Percentiles rank a stretch among this genome's conserved stretches.
phyloP scores from a whole-genome alignment of 768 basidiomycete genomes.

The Mycena indigotica region DNA sequence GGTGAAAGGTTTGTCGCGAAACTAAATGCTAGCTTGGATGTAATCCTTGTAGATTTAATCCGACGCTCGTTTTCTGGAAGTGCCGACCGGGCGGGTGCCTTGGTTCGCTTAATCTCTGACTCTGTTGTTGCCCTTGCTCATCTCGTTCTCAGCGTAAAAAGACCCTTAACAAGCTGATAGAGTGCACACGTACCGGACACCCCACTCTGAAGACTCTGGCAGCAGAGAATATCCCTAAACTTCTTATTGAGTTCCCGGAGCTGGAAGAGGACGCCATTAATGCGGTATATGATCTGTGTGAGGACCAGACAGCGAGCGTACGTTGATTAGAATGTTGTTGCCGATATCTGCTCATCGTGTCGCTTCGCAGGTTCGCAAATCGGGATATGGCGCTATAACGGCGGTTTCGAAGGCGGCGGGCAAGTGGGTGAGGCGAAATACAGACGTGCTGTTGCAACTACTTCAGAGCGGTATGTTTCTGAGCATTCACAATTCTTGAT shows the following conservation, averaged over 20 bases:
- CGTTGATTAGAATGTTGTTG: too few relatives aligned
- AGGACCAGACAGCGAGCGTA: slow-evolving; percentile 62
- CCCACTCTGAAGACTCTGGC: slow-evolving; percentile 56
- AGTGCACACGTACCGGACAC: slow-evolving; percentile 50
- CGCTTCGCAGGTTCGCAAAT: slow-evolving; percentile 59
- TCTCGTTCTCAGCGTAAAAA: slow-evolving; percentile 46
- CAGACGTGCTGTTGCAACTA: slow-evolving; percentile 74
- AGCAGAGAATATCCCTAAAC: slow-evolving; percentile 55
- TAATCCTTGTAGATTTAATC: not conserved
- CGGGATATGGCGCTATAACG: slow-evolving; percentile 66
- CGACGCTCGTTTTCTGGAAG: not conserved
- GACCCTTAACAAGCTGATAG: slow-evolving; percentile 55
- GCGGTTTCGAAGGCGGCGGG: slow-evolving; percentile 45
- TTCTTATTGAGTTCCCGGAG: slow-evolving; percentile 69
- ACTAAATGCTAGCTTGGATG: not conserved
- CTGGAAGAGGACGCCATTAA: slow-evolving; percentile 76
- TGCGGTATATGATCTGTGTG: slow-evolving; percentile 77
- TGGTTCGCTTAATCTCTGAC: too few relatives aligned
- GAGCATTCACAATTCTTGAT: not conserved
- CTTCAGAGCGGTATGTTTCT: slow-evolving; percentile 70
- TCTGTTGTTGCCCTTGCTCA: too few relatives aligned
- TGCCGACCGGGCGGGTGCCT: too few relatives aligned
- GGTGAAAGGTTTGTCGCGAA: slow-evolving; percentile 29
- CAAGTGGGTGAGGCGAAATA: slow-evolving; percentile 69
- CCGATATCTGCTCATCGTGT: too few relatives aligned